Evolutionary conservation across 257 asterid genomes (phyloP), one percentile per base, ranked within the genome.

Genomic region (Rauvolfia tetraphylla): DNA sequence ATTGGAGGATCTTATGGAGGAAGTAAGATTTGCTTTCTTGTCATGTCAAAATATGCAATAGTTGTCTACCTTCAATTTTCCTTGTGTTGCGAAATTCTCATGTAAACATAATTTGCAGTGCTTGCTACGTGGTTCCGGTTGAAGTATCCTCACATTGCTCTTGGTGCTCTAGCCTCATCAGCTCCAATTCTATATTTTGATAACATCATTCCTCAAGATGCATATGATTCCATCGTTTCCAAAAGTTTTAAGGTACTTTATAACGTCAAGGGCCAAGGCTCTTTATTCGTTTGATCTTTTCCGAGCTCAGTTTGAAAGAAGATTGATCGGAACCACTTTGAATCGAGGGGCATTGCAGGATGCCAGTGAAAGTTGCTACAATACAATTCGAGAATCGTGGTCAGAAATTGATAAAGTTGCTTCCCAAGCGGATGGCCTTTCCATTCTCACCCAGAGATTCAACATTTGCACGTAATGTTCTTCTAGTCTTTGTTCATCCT

Each of bases 321-420:
- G 29, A 48, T 25, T 33, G 70, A 63, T 63, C 44, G 5, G 25
- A 63, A 63, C 27, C 17, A 6, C 7, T 53, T 41, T 49, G 39
- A 1, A 41, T 41, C 8, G 44, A 41, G 44, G 29, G 75, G 5
- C 7, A 5, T 1, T 71, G 78, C 88, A 92, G 97, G 92, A 87
- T 36, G 87, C 31, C 5, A 92, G 97, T 81, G 57, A 79, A 31
- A 83, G 29, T 1, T 92, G 97, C 44, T 90, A 82, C 29, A 54
- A 76, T 76, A 87, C 86, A 2, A 91, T 91, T 57, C 63, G 53
- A 69, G 71, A 87, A 25, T 93, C 97, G 23, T 93, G 97, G 98
- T 79, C 79, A 2, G 85, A 72, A 77, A 91, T 91, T 39, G 94
- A 91, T 79, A 57, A 61, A 75, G 75, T 88, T 33, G 96, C 96